Conservation (phyloP, 2,329 filamentous ascomycete genomes). For the Colletotrichum somersetense region DNA sequence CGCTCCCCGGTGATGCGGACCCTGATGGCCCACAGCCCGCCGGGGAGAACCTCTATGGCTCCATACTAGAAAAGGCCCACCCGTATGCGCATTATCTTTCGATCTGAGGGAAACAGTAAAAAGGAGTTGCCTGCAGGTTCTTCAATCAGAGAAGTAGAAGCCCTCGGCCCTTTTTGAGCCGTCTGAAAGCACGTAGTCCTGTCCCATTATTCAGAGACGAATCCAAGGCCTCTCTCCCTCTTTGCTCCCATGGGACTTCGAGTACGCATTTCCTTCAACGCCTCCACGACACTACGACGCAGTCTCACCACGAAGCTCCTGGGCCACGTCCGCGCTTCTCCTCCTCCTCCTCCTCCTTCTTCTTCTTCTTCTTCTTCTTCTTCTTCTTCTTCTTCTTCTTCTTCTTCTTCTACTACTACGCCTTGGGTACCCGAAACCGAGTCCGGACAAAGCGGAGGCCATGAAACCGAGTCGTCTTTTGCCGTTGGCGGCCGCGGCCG, state of each 20-base stretch:
- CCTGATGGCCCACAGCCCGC: conserved; percentile 23
- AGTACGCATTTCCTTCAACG: conserved; percentile 4
- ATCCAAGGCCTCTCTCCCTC: not conserved
- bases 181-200: not conserved
- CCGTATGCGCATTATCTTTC: not conserved
- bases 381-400: not conserved
- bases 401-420: not conserved
- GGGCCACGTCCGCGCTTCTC: not conserved
- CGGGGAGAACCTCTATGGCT: conserved; percentile 5
- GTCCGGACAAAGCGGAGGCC: not conserved
- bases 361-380: not conserved
- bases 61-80: not conserved
- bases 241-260: not conserved
- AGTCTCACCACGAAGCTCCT: conserved; percentile 1
- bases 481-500: conserved; percentile 8
- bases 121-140: not conserved
- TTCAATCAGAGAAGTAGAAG: not conserved
- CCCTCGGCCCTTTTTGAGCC: not conserved
- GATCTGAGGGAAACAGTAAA: not conserved
- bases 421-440: not conserved
- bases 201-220: not conserved
- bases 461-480: conserved; percentile 19
- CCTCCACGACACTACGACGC: conserved; percentile 14
- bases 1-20: conserved; percentile 13
- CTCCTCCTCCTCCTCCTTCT: no score